Percentiles rank a stretch among this genome's conserved stretches.
These are phyloP conservation scores for Carpinus viminea DNA, from an alignment of 306 rosid species.

Conservation along the genomic window DNA sequence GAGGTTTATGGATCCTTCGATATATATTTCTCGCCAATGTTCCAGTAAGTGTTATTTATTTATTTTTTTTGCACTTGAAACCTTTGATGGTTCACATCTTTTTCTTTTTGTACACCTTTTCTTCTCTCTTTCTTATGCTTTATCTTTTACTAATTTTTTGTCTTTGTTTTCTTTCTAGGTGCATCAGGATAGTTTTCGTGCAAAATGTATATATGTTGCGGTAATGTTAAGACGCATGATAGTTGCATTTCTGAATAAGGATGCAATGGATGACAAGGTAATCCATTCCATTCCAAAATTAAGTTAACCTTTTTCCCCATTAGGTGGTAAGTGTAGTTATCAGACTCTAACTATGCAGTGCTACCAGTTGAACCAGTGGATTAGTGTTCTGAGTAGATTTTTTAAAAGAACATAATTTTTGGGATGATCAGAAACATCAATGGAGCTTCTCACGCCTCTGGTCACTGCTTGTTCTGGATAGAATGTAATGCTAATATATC, in stretches of 20 bases:
- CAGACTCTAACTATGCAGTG: neutral
- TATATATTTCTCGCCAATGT: slow-evolving; percentile 84
- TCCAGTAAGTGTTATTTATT: slow-evolving; percentile 49
- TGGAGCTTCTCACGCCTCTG: neutral
- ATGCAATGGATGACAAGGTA: slow-evolving; percentile 98
- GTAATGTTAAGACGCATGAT: slow-evolving; percentile 88
- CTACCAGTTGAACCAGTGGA: neutral
- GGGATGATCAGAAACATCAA: no score
- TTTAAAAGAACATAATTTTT: neutral
- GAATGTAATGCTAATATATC: neutral
- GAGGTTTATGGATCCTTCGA: slow-evolving; percentile 55
- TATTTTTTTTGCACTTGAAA: slow-evolving; percentile 23
- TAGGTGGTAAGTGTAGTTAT: neutral
- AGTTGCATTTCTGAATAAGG: slow-evolving; percentile 90
- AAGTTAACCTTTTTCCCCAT: neutral
- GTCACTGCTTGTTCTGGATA: neutral
- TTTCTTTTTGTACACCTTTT: neutral
- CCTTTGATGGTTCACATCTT: slow-evolving; percentile 2
- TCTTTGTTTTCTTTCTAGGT: slow-evolving; percentile 48
- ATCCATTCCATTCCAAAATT: slow-evolving; percentile 10
- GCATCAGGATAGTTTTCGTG: slow-evolving; percentile 55
- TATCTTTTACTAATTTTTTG: slow-evolving; percentile 13
- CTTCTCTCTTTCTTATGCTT: slow-evolving; percentile 6
- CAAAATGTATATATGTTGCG: slow-evolving; percentile 87
- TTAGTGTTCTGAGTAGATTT: neutral